These are phyloP conservation scores for Limnanthes douglasii DNA, from an alignment of 345 rosid genomes.

Conservation along the genomic window DNA sequence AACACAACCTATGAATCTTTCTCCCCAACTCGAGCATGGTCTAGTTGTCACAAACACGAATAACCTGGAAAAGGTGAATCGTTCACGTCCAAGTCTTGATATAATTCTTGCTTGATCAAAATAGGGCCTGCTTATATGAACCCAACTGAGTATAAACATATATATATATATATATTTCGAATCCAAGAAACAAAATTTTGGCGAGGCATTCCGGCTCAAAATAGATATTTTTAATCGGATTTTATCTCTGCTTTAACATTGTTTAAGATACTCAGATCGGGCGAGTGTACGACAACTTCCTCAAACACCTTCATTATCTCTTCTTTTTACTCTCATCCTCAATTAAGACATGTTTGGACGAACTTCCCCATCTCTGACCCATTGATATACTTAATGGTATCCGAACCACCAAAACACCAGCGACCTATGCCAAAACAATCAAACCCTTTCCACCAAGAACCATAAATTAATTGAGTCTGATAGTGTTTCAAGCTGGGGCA, in stretches of 20 bases:
- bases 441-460: too few species aligned
- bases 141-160: conserved; percentile 66
- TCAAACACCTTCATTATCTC: too few species aligned
- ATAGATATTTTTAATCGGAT: too few species aligned
- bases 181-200: conserved; percentile 90
- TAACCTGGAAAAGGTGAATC: conserved; percentile 72
- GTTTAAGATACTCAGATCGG: too few species aligned
- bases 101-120: conserved; percentile 50
- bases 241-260: too few species aligned
- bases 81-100: conserved; percentile 43
- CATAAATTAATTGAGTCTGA: too few species aligned
- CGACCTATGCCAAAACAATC: too few species aligned
- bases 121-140: conserved; percentile 52
- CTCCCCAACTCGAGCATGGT: conserved; percentile 74
- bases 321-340: too few species aligned
- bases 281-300: conserved; percentile 53
- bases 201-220: conserved; percentile 78
- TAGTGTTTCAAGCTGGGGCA: conserved; percentile 77
- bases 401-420: conserved; percentile 67
- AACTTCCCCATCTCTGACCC: too few species aligned
- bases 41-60: conserved; percentile 58
- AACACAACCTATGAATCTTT: conserved; percentile 67
- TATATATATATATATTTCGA: conserved; percentile 84
- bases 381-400: conserved; percentile 65
- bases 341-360: too few species aligned